phyloP scores from a whole-genome alignment of 768 basidiomycete genomes.

The Suillus luteus region DNA sequence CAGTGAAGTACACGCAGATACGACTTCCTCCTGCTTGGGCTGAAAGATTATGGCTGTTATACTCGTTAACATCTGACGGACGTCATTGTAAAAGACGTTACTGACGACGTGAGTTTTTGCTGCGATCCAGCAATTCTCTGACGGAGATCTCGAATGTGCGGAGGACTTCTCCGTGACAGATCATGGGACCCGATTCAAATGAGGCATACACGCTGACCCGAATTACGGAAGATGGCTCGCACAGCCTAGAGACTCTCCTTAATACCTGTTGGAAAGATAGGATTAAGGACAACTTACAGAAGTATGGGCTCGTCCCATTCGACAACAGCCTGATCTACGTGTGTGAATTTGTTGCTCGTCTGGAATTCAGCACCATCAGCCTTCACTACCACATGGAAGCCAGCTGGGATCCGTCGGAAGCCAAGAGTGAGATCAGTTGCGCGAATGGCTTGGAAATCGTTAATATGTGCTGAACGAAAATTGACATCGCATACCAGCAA shows the following conservation, averaged over 20 bases:
- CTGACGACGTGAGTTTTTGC: neutral
- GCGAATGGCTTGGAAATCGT: slow-evolving; percentile 14
- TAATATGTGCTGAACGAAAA: neutral
- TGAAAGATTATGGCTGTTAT: neutral
- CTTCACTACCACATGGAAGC: slow-evolving; percentile 13
- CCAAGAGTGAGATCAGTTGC: slow-evolving; percentile 12
- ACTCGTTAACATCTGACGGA: neutral
- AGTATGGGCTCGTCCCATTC: slow-evolving; percentile 8
- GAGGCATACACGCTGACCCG: slow-evolving; percentile 9
- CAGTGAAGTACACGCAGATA: neutral
- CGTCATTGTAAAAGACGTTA: neutral
- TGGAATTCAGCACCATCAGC: neutral
- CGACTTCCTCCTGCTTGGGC: neutral
- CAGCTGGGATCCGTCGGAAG: slow-evolving; percentile 12
- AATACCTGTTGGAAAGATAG: neutral
- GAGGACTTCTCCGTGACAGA: slow-evolving; percentile 14
- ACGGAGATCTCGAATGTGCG: slow-evolving; percentile 3
- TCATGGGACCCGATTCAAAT: slow-evolving; percentile 10
- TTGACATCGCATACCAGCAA: neutral
- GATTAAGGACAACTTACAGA: neutral
- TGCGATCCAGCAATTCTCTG: neutral
- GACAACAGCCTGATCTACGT: neutral
- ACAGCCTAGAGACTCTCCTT: neutral
- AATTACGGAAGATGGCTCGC: neutral
- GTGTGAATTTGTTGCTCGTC: neutral